Evolutionary conservation across 768 basidiomycete genomes (phyloP).

Genomic region (Boletus sp.): DNA sequence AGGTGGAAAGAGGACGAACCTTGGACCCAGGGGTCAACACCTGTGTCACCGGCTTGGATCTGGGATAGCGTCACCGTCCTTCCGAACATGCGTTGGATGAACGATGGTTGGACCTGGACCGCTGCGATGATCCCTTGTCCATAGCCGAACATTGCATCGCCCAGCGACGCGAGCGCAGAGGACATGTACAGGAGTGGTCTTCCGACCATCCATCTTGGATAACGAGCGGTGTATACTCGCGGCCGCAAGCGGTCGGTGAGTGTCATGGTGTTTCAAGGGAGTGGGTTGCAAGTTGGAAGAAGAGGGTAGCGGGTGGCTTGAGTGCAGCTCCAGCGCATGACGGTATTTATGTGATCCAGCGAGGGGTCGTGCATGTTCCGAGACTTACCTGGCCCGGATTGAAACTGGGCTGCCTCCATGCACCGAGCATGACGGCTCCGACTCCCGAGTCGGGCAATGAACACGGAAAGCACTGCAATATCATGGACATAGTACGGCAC

Average conservation of each 20-base stretch:
- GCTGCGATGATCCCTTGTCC: conserved; percentile 53
- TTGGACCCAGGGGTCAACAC: conserved; percentile 46
- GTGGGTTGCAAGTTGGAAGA: not conserved
- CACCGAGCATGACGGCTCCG: not conserved
- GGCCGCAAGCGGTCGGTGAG: conserved; percentile 34
- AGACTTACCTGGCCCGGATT: conserved; percentile 20
- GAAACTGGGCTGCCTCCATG: conserved; percentile 14
- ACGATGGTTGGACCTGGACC: conserved; percentile 51
- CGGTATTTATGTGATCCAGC: conserved; percentile 25
- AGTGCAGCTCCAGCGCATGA: not conserved
- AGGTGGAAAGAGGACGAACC: conserved; percentile 31
- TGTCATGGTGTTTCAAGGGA: conserved; percentile 16
- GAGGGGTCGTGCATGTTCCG: not conserved
- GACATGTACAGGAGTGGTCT: conserved; percentile 48
- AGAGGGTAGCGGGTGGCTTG: not conserved
- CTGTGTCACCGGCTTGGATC: conserved; percentile 42
- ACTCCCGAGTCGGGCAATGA: not conserved
- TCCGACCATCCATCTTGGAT: conserved; percentile 54
- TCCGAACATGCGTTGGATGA: conserved; percentile 49
- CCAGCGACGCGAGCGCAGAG: conserved; percentile 52
- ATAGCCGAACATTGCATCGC: conserved; percentile 58
- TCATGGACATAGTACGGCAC: not conserved
- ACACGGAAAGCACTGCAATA: not conserved
- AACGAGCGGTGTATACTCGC: conserved; percentile 42
- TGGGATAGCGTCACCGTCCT: conserved; percentile 42